phyloP scores from a whole-genome alignment of 345 rosid species.

The Acer yangbiense region DNA sequence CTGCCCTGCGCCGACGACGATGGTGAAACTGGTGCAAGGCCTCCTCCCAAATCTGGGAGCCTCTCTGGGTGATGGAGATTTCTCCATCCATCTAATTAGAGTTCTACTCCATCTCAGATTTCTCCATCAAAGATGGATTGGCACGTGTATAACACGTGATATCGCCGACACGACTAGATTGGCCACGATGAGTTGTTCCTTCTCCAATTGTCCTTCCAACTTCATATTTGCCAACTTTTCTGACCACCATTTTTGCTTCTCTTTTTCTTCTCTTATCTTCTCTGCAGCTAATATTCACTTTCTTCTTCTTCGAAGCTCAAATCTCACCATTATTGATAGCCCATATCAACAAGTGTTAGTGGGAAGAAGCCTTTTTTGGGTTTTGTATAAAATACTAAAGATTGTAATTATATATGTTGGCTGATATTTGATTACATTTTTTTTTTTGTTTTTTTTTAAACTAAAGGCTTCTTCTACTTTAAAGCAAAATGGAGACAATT shows the following conservation, averaged over 20 bases:
- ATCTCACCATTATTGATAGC: background rate
- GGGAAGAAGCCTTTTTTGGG: background rate
- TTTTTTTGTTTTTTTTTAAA: no score
- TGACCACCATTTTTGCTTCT: slow-evolving; percentile 59
- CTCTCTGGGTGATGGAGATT: no score
- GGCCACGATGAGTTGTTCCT: slow-evolving; percentile 43
- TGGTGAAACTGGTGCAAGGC: no score
- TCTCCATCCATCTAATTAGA: no score
- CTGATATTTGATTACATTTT: background rate
- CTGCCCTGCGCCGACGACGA: no score
- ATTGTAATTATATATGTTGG: background rate
- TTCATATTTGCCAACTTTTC: slow-evolving; percentile 96
- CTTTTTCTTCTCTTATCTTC: background rate
- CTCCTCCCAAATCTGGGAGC: no score
- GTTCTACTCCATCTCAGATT: no score
- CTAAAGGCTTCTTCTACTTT: background rate
- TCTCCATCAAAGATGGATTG: no score
- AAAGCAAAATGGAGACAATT: background rate
- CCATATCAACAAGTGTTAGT: background rate
- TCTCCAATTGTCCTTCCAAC: slow-evolving; percentile 96
- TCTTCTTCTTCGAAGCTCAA: slow-evolving; percentile 14
- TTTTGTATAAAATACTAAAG: background rate
- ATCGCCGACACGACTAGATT: no score
- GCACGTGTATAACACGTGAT: no score
- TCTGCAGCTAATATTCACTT: slow-evolving; percentile 11